Evolutionary conservation across 1,284 basidiomycete species (phyloP), one percentile per base, ranked within the genome.

Genomic region (Sphagnurus paluster): DNA sequence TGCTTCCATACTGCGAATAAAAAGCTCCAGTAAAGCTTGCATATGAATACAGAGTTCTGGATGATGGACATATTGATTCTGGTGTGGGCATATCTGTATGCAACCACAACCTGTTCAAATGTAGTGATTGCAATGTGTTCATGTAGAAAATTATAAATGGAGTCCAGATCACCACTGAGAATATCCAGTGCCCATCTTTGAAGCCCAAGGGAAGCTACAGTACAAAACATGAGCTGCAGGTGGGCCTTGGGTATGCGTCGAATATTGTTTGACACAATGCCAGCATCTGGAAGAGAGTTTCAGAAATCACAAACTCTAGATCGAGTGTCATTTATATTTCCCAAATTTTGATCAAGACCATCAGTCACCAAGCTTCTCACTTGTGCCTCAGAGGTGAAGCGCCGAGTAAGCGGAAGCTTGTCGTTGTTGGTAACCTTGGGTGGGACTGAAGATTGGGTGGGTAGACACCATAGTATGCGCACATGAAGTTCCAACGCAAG

Each of bases 131-230:
- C 50, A 35, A 57, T 38, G 28, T 48, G 32, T 21, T 57, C 44
- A n/a, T 55, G 50, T 3, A 54, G 48, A 10, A 46, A 20, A 19
- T 56, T 56, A 19, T 56, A 56, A 34, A 53, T 19, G 0, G 50
- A 53, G 9, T 49, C 45, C 13, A 49, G 44, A 25, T 46, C 39
- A 11, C 25, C 34, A 7, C 38, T 35, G 11, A 53, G 35, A 32
- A 55, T n/a, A 45, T 57, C 51, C 5, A 53, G 55, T 25, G 41
- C 32, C 41, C 41, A 43, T 3, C 13, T 10, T 6, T 7, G 21
- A 28, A 43, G 41, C 5, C 41, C 41, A 25, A 26, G 14, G 16
- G 7, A 40, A 28, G 43, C 48, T 5, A 49, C 43, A 25, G 43
- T 32, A 30, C 30, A 36, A 23, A 49, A 45, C 2, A 45, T 42